Base-by-base conservation (phyloP, 2,329 filamentous ascomycete genomes). In the Monosporascus sp. region DNA sequence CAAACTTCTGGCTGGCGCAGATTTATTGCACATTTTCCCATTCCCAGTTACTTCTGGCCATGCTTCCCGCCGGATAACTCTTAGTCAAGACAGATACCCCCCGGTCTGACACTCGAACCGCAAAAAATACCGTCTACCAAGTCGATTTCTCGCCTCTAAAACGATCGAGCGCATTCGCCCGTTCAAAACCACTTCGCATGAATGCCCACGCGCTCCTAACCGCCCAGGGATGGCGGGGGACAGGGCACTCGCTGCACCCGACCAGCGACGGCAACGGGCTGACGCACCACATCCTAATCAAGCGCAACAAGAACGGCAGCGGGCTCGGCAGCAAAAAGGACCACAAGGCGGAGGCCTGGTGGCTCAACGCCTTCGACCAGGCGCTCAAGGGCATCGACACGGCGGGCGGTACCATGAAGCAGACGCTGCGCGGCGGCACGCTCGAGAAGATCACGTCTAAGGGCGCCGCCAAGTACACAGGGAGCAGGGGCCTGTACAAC, bases 361-460 rank as follows among this genome's bases (percentile, higher is more conserved):
- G 94, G 94, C 79, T 96, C 72, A 87, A 90, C 54, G 94, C 94
- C 11, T 97, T 96, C 62, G 93, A 97, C 71, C 86, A 91, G 68
- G 91, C 92, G 52, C 75, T 97, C 59, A 88, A 94, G 70, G 88
- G 87, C 4, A 79, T 96, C 51, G 87, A 89, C 66, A 77, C 78
- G 24, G 77, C 78, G 59, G 72, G 81, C 60, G 78, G 83, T 51
- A 73, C 76, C 61, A 74, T 84, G 52, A 72, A 80, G 61, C 73
- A 87, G 76, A 79, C 81, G 55, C 68, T 82, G 58, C 74, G 77
- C 53, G 67, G 74, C 48, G 75, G 80, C 55, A 75, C 78, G 56
- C 72, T 69, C 37, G 64, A 84, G 61, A 77, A 78, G 58, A 76
- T 86, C 53, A 78, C 79, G 51, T 57, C 63, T 16, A 77, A 75